Evolutionary conservation across 75 land plant species (phyloP), one percentile per base, ranked within the genome.

Genomic region (Cryptomeria japonica): DNA sequence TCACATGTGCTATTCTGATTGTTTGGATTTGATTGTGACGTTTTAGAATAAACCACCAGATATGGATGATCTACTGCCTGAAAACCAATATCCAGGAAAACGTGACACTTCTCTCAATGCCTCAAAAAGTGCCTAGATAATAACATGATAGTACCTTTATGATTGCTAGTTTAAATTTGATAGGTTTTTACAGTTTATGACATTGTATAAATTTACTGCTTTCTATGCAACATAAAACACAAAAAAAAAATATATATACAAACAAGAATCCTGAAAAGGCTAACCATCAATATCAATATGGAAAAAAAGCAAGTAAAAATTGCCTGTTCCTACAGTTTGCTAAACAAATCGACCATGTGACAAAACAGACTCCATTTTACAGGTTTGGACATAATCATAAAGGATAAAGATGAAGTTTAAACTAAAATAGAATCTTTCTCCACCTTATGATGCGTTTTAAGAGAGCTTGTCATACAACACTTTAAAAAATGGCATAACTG

Each of bases 41-140:
- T 89, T 56, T 46, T 79, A 51, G 96, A 94, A 90, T 92, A 95
- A 5, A 96, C 92, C 85, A 97, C 97, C 86, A 97, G 95, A 83
- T 97, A 97, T 37, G 99, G 99, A 92, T 97, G 99, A 87, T 97
- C 94, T 80, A 97, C 99, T 42, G 99, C 99, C 98, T 96, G 91
- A 28, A 34, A 88, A 55, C 49, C 55, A 80, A 83, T 28, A 49
- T 39, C 34, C 28, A 84, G 11, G 18, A 56, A 84, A 55, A 58
- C 49, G n/a, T 44, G 32, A 82, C 31, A 46, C 32, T 11, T 46
- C 39, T 44, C 28, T 18, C 44, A 10, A 80, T 5, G 36, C 9
- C 38, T 78, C 41, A 78, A 78, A 19, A 38, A 37, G 0, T 18
- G 22, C 42, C 25, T 22, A 80, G 31, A 44, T 44, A 41, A 80